Percentiles rank a stretch among this genome's conserved stretches.
Evolutionary conservation across 176 grass and related monocot species (phyloP).

Genomic region (Aegilops bicornis): DNA sequence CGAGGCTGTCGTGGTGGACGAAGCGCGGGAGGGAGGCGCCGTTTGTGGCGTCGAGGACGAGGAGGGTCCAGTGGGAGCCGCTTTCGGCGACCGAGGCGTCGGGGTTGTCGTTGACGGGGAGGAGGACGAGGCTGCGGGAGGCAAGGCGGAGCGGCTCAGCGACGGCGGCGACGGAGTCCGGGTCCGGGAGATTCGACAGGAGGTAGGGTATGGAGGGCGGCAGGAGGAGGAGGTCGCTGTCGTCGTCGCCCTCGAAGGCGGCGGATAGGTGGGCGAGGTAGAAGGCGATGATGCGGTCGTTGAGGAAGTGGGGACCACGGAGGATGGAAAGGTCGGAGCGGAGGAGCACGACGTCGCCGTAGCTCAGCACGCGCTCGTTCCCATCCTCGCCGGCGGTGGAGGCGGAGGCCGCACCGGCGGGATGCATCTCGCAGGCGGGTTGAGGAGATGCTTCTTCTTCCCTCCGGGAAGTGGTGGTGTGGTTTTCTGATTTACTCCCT

Average conservation of each 20-base stretch:
- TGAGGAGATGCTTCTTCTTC: neutral
- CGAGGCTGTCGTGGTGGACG: slow-evolving; percentile 75
- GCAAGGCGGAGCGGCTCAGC: slow-evolving; percentile 48
- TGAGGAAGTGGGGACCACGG: slow-evolving; percentile 54
- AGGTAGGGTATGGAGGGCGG: slow-evolving; percentile 72
- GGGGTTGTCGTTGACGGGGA: slow-evolving; percentile 70
- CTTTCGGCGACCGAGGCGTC: slow-evolving; percentile 46
- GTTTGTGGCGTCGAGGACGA: slow-evolving; percentile 41
- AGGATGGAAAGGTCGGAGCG: slow-evolving; percentile 71
- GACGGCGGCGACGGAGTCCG: slow-evolving; percentile 32
- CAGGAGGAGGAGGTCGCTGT: slow-evolving; percentile 50
- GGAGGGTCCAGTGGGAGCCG: slow-evolving; percentile 73
- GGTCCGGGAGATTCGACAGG: slow-evolving; percentile 63
- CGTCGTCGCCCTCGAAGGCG: slow-evolving; percentile 4
- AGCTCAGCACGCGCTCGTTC: slow-evolving; percentile 52
- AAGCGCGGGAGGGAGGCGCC: slow-evolving; percentile 36
- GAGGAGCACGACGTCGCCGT: slow-evolving; percentile 58
- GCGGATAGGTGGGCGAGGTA: slow-evolving; percentile 52
- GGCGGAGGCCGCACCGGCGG: neutral
- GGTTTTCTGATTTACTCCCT: neutral
- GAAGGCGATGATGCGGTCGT: slow-evolving; percentile 83
- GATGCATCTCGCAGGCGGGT: neutral
- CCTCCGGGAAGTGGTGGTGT: neutral
- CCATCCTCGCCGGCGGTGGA: neutral
- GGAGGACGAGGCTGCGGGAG: slow-evolving; percentile 50